Evolutionary conservation across 2,329 filamentous ascomycete genomes (phyloP).

Genomic region (Colletotrichum orbiculare): DNA sequence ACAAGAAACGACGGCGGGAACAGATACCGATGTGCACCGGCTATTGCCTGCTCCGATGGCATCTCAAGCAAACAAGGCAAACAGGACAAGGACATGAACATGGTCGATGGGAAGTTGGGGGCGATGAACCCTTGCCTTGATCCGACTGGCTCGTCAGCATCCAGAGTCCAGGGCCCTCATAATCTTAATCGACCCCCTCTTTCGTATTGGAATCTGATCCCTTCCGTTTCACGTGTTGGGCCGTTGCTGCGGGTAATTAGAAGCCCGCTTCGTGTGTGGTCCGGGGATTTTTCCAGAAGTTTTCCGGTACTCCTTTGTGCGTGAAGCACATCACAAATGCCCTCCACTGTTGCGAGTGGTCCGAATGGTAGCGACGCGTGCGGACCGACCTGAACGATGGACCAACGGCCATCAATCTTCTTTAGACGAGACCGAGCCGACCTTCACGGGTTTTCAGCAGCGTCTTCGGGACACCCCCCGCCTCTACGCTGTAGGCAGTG

Average conservation of each 20-base stretch:
- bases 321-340: not conserved
- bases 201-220: not conserved
- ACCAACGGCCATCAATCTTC: no score
- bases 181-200: conserved; percentile 16
- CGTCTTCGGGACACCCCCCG: no score
- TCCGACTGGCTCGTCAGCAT: conserved; percentile 14
- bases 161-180: not conserved
- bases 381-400: no score
- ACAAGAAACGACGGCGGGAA: no score
- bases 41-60: no score
- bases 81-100: not conserved
- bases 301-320: not conserved
- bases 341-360: no score
- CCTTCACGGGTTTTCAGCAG: not conserved
- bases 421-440: no score
- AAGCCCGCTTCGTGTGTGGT: conserved; percentile 1
- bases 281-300: not conserved
- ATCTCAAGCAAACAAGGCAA: not conserved
- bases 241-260: conserved; percentile 19
- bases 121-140: conserved; percentile 12
- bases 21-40: no score
- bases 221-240: conserved; percentile 30
- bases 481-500: no score
- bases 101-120: conserved; percentile 4
- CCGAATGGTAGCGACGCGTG: no score